Base-by-base conservation (phyloP, 2,329 filamentous ascomycete species). In the Pseudopyrenochaeta lycopersici region DNA sequence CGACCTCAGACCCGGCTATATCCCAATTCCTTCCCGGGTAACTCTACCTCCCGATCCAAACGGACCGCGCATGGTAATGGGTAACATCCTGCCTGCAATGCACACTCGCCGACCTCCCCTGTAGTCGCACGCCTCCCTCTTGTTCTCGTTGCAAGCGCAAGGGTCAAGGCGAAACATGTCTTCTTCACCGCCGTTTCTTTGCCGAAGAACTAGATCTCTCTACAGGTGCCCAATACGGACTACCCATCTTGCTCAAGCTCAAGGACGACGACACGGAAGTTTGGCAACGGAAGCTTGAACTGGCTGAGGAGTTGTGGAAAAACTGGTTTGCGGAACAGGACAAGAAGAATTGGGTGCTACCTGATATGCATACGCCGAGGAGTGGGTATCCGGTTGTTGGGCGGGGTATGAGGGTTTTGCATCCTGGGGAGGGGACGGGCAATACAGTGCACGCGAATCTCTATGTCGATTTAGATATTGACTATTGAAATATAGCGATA, bases 11-110 rank as follows among this genome's bases (percentile, higher is more conserved):
- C 2, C 12, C 20, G 1, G 12, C 12, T 2, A 21, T 21, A 29
- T 4, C 11, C 20, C 7, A 40, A 29, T 7, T 40, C 18, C 21
- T 41, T 18, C 35, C 33, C 18, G n/a, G 23, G 23, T 6, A 40
- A 30, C 7, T 15, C 23, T 20, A 4, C 5, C 21, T 11, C 23
- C 53, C n/a, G 46, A 61, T 7, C 39, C 47, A 2, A 20, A 49
- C 12, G 30, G 30, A 9, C 48, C 58, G 1, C 54, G 53, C 12
- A 43, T 67, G n/a, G 54, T 71, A n/a, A 1, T 63, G 42, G 27
- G 35, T 75, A 5, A 64, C 61, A 6, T 72, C 71, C 3, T 75
- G 72, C 17, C 55, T 68, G 0, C 69, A 74, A 52, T 75, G 72
- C 55, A 64, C 54, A 1, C 58, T 68, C 17, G 46, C 56, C 1